Base-by-base conservation (phyloP, 2,329 filamentous ascomycete genomes). In the Hawksworthiomyces lignivorus region DNA sequence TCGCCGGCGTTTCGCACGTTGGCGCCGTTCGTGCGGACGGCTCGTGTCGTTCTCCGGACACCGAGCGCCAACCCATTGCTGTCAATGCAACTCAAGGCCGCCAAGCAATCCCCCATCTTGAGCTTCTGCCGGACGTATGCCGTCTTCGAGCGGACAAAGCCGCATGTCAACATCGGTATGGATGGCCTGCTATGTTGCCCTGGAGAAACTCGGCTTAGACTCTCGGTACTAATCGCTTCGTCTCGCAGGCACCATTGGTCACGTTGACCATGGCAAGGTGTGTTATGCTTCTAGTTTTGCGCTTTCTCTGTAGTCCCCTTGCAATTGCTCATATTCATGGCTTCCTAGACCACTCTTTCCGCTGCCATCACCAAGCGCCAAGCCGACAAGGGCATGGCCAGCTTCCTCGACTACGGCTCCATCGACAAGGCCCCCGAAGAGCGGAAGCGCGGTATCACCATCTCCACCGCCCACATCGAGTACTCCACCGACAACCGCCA, bases 261-360 rank as follows among this genome's bases (percentile, higher is more conserved):
- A 98, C 75, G 92, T 98, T 69, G 92, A 98, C 79, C 90, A 98
- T 72, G 90, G 90, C 73, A 98, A 98, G 85, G 89, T 94, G 70
- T 52, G 61, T 45, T 22, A 47, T 35, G 31, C 22, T 28, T 20
- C 21, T 8, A 24, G 17, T 30, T 29, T 28, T 27, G 29, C 47
- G 21, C 39, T 30, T 10, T 5, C 18, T 15, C 5, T 10, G 11
- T 14, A n/a, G 28, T 17, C 26, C 18, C 29, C 48, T 12, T n/a
- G n/a, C n/a, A n/a, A n/a, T n/a, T n/a, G n/a, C n/a, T n/a, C n/a
- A n/a, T n/a, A n/a, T n/a, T n/a, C n/a, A n/a, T n/a, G n/a, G n/a
- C n/a, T 4, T 15, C 4, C 6, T 7, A 19, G 92, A 98, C 92
- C 45, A 98, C 92, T 50, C 81, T 98, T 62, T 97, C 92, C 55